Evolutionary conservation across 371 early-diverging fungal species (phyloP).

Genomic region (Lichtheimia ornata): DNA sequence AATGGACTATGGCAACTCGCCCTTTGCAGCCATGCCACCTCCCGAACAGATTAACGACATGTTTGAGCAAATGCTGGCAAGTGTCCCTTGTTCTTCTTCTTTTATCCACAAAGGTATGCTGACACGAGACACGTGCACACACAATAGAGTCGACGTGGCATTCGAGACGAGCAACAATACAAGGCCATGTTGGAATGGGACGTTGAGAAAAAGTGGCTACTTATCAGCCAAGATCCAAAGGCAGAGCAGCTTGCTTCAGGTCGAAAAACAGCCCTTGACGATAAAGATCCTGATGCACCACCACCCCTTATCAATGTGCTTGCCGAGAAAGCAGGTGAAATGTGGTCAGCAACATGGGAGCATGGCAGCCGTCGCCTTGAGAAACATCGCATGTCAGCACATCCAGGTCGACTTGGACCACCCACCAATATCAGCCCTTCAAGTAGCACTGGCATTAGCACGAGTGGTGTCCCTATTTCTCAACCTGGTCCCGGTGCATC

Average conservation of each 20-base stretch:
- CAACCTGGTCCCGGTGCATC: conserved; percentile 2
- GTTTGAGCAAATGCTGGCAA: conserved; percentile 53
- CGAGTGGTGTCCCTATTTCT: not conserved
- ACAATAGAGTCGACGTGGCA: conserved; percentile 29
- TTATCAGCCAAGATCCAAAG: conserved; percentile 45
- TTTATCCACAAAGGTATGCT: too few species aligned
- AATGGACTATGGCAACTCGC: conserved; percentile 12
- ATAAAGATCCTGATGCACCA: conserved; percentile 21
- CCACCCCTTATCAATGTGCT: conserved; percentile 40
- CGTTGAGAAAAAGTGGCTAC: conserved; percentile 45
- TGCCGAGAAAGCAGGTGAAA: conserved; percentile 48
- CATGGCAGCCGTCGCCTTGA: conserved; percentile 45
- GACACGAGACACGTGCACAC: too few species aligned
- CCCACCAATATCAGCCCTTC: conserved; percentile 2
- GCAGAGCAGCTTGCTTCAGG: conserved; percentile 37
- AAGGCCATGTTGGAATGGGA: conserved; percentile 32
- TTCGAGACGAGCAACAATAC: conserved; percentile 32
- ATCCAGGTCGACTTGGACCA: conserved; percentile 5
- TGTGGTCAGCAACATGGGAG: conserved; percentile 43
- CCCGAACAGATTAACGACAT: conserved; percentile 38
- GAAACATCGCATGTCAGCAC: conserved; percentile 21
- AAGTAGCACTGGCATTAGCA: not conserved
- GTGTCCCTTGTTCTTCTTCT: not conserved
- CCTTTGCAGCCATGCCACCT: conserved; percentile 27
- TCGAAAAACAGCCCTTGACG: conserved; percentile 13